These are phyloP conservation scores for Balakata baccata DNA, from an alignment of 345 rosid species.

Conservation along the genomic window DNA sequence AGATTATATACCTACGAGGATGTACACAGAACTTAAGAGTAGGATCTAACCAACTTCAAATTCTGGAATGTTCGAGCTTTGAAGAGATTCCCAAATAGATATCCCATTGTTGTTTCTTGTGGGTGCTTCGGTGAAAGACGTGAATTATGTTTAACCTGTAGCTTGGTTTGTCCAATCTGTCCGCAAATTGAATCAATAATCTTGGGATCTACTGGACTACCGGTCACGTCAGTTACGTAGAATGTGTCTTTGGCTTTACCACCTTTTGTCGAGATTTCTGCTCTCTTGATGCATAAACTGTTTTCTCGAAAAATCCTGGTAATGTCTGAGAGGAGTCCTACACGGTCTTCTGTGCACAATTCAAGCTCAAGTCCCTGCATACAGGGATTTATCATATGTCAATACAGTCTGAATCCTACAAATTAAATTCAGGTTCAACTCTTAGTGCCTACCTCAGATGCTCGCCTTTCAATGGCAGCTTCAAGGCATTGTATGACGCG, in stretches of 20 bases:
- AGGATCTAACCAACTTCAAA: constrained; percentile 45
- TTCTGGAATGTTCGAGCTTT: constrained; percentile 42
- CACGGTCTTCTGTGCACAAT: constrained; percentile 44
- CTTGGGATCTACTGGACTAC: constrained; percentile 45
- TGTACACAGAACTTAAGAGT: constrained; percentile 22
- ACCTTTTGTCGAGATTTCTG: constrained; percentile 47
- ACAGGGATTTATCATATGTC: neutral
- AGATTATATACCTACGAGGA: neutral
- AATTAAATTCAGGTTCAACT: neutral
- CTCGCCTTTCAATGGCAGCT: constrained; percentile 61
- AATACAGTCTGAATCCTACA: neutral
- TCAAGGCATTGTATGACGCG: constrained; percentile 51
- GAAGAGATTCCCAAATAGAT: constrained; percentile 46
- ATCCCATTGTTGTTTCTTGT: constrained; percentile 38
- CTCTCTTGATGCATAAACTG: constrained; percentile 49
- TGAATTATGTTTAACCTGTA: constrained; percentile 43
- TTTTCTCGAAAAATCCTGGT: constrained; percentile 58
- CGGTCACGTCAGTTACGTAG: constrained; percentile 51
- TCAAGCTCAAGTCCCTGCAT: constrained; percentile 54
- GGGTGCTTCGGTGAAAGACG: constrained; percentile 27
- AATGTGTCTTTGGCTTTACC: constrained; percentile 52
- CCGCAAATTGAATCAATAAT: constrained; percentile 43
- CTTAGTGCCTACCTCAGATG: constrained; percentile 30
- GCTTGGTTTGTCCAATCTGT: constrained; percentile 44
- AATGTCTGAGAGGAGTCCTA: constrained; percentile 52